Conservation (phyloP, 768 basidiomycete genomes). For the Cantharellus cinnabarinus region DNA sequence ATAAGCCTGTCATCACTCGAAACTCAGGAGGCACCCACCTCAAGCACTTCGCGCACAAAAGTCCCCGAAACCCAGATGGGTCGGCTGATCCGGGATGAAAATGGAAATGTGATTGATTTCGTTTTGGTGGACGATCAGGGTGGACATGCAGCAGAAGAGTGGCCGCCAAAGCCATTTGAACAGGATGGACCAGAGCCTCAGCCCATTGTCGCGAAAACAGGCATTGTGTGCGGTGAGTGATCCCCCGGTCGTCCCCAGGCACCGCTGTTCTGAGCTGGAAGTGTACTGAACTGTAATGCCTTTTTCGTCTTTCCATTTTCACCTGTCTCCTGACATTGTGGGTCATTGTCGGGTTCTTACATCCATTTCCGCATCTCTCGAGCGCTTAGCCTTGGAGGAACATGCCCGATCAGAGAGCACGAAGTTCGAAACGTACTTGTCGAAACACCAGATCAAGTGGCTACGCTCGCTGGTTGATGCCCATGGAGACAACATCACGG, state of each 20-base stretch:
- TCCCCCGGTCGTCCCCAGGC: not conserved
- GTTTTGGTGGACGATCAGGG: slow-evolving; percentile 41
- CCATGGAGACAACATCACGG: slow-evolving; percentile 49
- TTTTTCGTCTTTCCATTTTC: not conserved
- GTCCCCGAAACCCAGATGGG: slow-evolving; percentile 18
- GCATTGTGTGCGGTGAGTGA: slow-evolving; percentile 22
- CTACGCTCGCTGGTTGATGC: slow-evolving; percentile 43
- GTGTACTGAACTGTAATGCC: not conserved
- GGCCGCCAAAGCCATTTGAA: slow-evolving; percentile 5
- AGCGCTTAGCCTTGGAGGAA: slow-evolving; percentile 32
- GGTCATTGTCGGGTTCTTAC: not conserved
- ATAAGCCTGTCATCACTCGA: slow-evolving; percentile 20
- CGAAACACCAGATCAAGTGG: slow-evolving; percentile 46
- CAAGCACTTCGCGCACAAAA: slow-evolving; percentile 35
- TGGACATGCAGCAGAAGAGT: slow-evolving; percentile 14
- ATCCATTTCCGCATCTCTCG: slow-evolving; percentile 27
- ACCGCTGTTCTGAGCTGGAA: no score
- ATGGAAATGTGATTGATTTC: slow-evolving; percentile 53
- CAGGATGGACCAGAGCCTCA: slow-evolving; percentile 5
- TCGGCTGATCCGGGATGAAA: slow-evolving; percentile 58
- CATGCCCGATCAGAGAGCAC: slow-evolving; percentile 14
- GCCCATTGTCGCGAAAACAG: slow-evolving; percentile 20
- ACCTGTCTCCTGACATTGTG: slow-evolving; percentile 14
- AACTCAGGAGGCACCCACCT: not conserved
- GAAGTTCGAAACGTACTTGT: slow-evolving; percentile 30